These are phyloP conservation scores for Aspergillus neoniger DNA, from an alignment of 2,329 filamentous ascomycete species.

Conservation along the genomic window DNA sequence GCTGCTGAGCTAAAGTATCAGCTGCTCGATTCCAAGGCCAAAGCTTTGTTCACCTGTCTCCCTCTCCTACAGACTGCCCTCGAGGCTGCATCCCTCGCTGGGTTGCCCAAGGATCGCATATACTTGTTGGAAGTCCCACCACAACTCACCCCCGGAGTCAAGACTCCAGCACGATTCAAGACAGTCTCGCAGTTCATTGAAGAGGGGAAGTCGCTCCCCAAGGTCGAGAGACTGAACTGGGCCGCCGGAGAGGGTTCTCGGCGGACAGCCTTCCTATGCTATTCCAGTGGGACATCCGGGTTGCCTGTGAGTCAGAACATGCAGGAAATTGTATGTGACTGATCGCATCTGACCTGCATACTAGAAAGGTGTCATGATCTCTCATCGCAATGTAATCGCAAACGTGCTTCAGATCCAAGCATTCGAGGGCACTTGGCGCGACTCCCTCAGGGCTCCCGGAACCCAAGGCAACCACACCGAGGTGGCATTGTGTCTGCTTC, in stretches of 20 bases:
- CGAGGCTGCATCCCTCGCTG: slow-evolving; percentile 63
- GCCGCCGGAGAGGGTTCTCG: slow-evolving; percentile 50
- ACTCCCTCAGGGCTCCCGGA: slow-evolving; percentile 32
- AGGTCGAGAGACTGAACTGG: slow-evolving; percentile 45
- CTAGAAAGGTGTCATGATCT: slow-evolving; percentile 82
- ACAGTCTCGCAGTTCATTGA: slow-evolving; percentile 67
- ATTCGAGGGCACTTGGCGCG: slow-evolving; percentile 49
- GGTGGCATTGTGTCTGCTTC: slow-evolving; percentile 67
- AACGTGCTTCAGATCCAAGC: slow-evolving; percentile 66
- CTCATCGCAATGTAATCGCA: slow-evolving; percentile 75
- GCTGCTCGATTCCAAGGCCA: slow-evolving; percentile 67
- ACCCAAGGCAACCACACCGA: slow-evolving; percentile 55
- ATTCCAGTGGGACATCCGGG: slow-evolving; percentile 77
- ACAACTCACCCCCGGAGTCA: slow-evolving; percentile 51
- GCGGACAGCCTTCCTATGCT: slow-evolving; percentile 75
- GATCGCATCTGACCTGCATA: neutral
- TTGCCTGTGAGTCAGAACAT: slow-evolving; percentile 59
- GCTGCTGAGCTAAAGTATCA: slow-evolving; percentile 71
- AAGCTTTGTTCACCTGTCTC: slow-evolving; percentile 70
- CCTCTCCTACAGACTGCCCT: slow-evolving; percentile 66
- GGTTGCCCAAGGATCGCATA: slow-evolving; percentile 64
- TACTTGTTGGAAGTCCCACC: slow-evolving; percentile 70
- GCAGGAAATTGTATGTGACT: neutral
- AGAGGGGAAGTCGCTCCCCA: slow-evolving; percentile 54
- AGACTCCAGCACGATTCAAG: slow-evolving; percentile 53